Evolutionary conservation across 768 basidiomycete species (phyloP).

Genomic region (Boletus subparvulus): DNA sequence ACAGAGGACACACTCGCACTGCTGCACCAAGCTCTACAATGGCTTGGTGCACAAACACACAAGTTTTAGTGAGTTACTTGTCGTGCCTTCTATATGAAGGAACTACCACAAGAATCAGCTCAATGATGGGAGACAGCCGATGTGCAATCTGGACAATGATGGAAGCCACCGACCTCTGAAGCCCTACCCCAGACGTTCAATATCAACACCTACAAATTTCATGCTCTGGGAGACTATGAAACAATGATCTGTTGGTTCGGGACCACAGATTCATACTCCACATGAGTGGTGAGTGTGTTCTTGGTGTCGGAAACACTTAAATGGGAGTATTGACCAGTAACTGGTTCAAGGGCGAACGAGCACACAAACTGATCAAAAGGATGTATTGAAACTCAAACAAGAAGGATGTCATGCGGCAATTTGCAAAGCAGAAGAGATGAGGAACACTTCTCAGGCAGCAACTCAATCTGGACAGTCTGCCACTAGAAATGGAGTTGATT

Average conservation of each 20-base stretch:
- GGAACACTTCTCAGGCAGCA: slow-evolving; percentile 1
- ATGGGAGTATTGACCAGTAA: no score
- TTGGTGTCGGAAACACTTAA: no score
- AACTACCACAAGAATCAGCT: background rate
- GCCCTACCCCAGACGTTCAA: slow-evolving; percentile 18
- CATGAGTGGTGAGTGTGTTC: no score
- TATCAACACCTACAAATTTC: slow-evolving; percentile 31
- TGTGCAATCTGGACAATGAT: background rate
- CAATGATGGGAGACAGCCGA: background rate
- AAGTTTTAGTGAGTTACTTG: background rate
- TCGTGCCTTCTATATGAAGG: background rate
- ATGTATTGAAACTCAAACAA: slow-evolving; percentile 27
- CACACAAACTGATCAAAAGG: slow-evolving; percentile 21
- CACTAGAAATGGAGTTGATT: no score
- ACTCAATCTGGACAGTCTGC: background rate
- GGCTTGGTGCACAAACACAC: background rate
- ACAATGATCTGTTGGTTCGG: slow-evolving; percentile 7
- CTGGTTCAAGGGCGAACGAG: background rate
- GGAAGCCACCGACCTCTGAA: background rate
- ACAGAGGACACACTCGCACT: background rate
- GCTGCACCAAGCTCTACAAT: background rate
- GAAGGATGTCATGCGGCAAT: background rate
- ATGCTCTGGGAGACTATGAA: slow-evolving; percentile 27
- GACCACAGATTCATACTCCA: no score
- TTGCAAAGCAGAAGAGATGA: slow-evolving; percentile 12